These are phyloP conservation scores for Dactylonectria macrodidyma DNA, from an alignment of 2,329 filamentous ascomycete species.

Conservation along the genomic window DNA sequence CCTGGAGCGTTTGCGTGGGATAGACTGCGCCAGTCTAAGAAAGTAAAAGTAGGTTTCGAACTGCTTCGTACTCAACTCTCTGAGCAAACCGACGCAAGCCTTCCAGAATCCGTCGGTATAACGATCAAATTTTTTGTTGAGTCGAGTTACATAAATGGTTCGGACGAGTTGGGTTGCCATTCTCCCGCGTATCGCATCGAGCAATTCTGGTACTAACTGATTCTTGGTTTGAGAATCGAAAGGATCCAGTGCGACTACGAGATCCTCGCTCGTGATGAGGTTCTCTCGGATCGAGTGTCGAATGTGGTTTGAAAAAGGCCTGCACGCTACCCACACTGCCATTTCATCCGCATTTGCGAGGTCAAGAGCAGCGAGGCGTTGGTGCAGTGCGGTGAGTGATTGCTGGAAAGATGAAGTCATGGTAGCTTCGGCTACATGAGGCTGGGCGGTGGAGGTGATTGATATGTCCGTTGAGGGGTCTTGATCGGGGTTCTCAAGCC, in stretches of 20 bases:
- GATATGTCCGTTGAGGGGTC: neutral
- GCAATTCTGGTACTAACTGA: neutral
- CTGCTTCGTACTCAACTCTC: neutral
- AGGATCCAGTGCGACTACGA: conserved; percentile 38
- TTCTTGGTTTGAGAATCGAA: conserved; percentile 31
- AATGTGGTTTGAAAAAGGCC: conserved; percentile 25
- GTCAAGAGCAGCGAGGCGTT: conserved; percentile 10
- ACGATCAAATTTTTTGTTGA: neutral
- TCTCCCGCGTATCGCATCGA: conserved; percentile 31
- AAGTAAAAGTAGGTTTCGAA: conserved; percentile 1
- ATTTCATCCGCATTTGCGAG: neutral
- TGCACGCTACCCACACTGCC: conserved; percentile 25
- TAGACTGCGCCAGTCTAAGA: conserved; percentile 5
- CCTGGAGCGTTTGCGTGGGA: neutral
- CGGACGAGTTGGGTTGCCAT: conserved; percentile 32
- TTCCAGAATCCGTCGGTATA: conserved; percentile 2
- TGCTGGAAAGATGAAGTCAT: neutral
- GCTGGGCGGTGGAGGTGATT: neutral
- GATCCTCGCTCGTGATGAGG: conserved; percentile 33
- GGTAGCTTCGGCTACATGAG: neutral
- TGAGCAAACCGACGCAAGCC: neutral
- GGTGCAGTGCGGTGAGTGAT: conserved; percentile 3
- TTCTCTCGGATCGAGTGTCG: conserved; percentile 27
- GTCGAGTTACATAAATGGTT: conserved; percentile 19
- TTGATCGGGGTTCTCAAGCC: conserved; percentile 42